phyloP scores from a whole-genome alignment of 306 rosid genomes.

The Psophocarpus tetragonolobus region DNA sequence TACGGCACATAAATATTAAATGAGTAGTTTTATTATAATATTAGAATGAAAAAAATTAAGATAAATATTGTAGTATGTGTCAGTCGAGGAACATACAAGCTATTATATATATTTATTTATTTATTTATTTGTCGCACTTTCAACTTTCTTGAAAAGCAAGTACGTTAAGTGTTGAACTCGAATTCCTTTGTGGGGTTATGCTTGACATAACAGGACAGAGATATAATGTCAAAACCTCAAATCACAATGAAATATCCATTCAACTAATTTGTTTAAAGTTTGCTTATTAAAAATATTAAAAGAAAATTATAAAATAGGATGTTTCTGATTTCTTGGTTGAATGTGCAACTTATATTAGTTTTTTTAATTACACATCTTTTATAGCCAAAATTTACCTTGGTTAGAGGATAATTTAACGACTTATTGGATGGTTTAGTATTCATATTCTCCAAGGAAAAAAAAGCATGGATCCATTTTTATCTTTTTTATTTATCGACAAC shows the following conservation, averaged over 20 bases:
- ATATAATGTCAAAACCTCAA: background rate
- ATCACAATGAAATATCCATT: background rate
- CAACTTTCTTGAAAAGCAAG: background rate
- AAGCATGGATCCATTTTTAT: too few species aligned
- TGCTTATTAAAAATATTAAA: background rate
- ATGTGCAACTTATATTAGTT: background rate
- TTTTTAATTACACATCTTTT: background rate
- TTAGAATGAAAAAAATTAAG: background rate
- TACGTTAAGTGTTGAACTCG: background rate
- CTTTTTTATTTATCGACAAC: too few species aligned
- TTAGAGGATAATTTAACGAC: background rate
- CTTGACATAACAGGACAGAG: background rate
- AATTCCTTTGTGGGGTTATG: background rate
- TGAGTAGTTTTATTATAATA: background rate
- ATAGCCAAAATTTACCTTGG: background rate
- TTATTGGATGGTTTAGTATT: background rate
- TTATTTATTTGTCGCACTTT: background rate
- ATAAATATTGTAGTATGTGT: background rate
- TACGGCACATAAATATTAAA: background rate
- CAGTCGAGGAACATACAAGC: background rate
- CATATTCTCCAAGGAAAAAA: too few species aligned
- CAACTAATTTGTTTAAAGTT: background rate
- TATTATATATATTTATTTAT: too few species aligned
- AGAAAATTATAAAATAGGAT: background rate
- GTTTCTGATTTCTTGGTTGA: background rate